Evolutionary conservation across 1,284 basidiomycete species (phyloP), one percentile per base, ranked within the genome.

Genomic region (Cryptococcus sp.): DNA sequence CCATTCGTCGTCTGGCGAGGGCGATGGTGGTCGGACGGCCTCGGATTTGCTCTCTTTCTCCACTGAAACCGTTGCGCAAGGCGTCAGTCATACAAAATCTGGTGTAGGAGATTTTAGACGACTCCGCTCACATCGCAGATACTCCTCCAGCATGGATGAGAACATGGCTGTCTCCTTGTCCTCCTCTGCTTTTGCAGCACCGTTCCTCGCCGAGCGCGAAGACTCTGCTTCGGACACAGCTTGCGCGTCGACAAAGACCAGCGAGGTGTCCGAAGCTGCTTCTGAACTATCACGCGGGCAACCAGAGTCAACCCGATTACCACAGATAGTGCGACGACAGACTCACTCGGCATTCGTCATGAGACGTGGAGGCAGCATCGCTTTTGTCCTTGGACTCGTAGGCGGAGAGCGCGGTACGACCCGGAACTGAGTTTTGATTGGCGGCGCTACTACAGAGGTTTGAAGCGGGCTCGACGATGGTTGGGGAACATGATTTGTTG

Each of bases 71-170:
- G 31, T 13, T 13, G 10, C 13, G 13, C 31, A 35, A 35, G 31
- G 23, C 35, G 38, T 50, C 39, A 58, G 31, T 35, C 45, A 25
- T 22, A 20, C 22, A 35, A 2, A 23, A 11, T 42, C 22, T 45
- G 7, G n/a, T 45, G 8, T 2, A n/a, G 8, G 42, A 22, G 8
- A 7, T 8, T 45, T 16, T 40, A 51, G n/a, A 13, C 19, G 49
- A 25, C 1, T 16, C 22, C 17, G 70, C 76, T 42, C 51, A 77
- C 76, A 35, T 20, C 65, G 67, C n/a, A 78, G 61, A 51, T 78
- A 76, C 56, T 78, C 77, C 40, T 74, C 59, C 20, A 80, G 60
- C 78, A 80, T 79, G 5, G 77, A 71, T 58, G 76, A 62, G 58
- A 79, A 80, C 25, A 71, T 71, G 7, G 69, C 77, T 70, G 78